phyloP scores from a whole-genome alignment of 495 filamentous ascomycete species.

The Xylaria telfairii region DNA sequence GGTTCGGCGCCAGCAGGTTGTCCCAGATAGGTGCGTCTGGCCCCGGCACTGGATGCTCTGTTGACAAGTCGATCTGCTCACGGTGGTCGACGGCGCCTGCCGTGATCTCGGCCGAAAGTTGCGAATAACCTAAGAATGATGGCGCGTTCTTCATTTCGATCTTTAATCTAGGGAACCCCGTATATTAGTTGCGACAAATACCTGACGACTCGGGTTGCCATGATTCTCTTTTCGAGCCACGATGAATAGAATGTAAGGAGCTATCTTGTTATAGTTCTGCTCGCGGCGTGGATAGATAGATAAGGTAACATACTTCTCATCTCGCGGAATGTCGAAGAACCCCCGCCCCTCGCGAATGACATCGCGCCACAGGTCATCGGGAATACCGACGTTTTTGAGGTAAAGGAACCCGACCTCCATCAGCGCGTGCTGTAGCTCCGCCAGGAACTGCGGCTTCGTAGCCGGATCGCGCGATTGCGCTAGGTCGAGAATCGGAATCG shows the following conservation, averaged over 20 bases:
- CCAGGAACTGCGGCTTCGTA: conserved; percentile 78
- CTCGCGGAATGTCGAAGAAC: conserved; percentile 82
- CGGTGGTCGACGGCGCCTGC: conserved; percentile 68
- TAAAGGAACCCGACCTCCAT: conserved; percentile 95
- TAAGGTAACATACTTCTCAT: conserved; percentile 67
- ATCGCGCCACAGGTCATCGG: conserved; percentile 66
- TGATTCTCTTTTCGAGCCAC: background rate
- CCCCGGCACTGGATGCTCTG: conserved; percentile 71
- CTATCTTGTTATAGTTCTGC: background rate
- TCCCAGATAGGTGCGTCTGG: conserved; percentile 72
- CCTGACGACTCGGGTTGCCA: background rate
- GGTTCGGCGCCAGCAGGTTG: conserved; percentile 83
- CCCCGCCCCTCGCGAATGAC: conserved; percentile 71
- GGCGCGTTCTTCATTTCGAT: conserved; percentile 91
- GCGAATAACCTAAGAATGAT: conserved; percentile 67
- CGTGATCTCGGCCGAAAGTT: conserved; percentile 67
- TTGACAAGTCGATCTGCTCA: conserved; percentile 91
- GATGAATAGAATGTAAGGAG: background rate
- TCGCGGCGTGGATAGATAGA: no score
- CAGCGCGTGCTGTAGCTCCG: conserved; percentile 75
- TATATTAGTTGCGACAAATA: background rate
- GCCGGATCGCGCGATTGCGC: conserved; percentile 64
- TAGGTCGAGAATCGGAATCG: conserved; percentile 83
- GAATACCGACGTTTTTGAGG: conserved; percentile 81
- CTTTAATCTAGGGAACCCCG: conserved; percentile 56